Percentiles rank a stretch among this genome's conserved stretches.
phyloP scores from a whole-genome alignment of 208 protist species.

The Herpetomonas muscarum region DNA sequence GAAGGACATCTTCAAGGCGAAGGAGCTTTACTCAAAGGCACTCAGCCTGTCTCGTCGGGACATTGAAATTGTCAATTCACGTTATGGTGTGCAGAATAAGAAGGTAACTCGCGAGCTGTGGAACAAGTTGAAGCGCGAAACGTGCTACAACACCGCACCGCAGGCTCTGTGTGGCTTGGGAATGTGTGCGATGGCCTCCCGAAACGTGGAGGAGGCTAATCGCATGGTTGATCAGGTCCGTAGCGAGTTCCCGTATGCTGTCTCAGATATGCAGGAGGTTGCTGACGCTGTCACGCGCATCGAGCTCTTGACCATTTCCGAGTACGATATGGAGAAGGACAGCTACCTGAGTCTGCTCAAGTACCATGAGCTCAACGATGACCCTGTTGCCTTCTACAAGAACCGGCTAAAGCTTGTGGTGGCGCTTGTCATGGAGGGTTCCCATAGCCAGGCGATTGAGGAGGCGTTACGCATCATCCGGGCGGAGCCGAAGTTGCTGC shows the following conservation, averaged over 20 bases:
- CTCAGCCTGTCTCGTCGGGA: constrained; percentile 43
- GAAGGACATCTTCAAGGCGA: constrained; percentile 67
- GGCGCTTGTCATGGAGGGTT: constrained; percentile 69
- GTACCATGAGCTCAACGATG: constrained; percentile 59
- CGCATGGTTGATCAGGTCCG: constrained; percentile 39
- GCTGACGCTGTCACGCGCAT: constrained; percentile 77
- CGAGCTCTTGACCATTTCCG: constrained; percentile 61
- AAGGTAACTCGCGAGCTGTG: constrained; percentile 69
- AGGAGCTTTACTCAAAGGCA: constrained; percentile 66
- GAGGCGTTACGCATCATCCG: constrained; percentile 74
- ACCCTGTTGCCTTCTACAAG: constrained; percentile 65
- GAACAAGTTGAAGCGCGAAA: constrained; percentile 64
- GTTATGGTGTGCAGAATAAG: constrained; percentile 56
- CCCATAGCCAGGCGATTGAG: constrained; percentile 56
- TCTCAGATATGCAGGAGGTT: constrained; percentile 63
- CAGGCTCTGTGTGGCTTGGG: constrained; percentile 75
- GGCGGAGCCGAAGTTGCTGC: constrained; percentile 67
- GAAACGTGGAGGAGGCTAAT: constrained; percentile 44
- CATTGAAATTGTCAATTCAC: constrained; percentile 46
- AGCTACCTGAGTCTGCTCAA: constrained; percentile 73
- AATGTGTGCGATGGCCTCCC: constrained; percentile 64
- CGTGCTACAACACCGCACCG: constrained; percentile 77
- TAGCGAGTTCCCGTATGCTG: constrained; percentile 67
- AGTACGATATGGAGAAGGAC: constrained; percentile 74
- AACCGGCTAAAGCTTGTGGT: constrained; percentile 69